Conservation (phyloP, 352 stramenopile species). For the Globisporangium echinulatum region DNA sequence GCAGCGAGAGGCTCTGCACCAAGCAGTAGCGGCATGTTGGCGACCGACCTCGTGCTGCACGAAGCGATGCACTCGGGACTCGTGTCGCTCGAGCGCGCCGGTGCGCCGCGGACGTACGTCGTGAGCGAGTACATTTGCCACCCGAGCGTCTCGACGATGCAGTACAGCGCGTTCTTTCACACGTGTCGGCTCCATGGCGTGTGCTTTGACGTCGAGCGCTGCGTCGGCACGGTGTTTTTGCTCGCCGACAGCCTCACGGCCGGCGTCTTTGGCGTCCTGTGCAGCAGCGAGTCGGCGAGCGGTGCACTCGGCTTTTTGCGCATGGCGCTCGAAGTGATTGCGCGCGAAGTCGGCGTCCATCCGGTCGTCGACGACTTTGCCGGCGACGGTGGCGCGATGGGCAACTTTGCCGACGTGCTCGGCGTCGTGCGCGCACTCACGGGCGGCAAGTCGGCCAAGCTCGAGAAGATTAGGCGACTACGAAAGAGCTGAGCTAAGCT, state of each 20-base stretch:
- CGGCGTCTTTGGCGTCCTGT: slow-evolving; percentile 65
- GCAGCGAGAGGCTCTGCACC: neutral
- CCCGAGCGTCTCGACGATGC: slow-evolving; percentile 70
- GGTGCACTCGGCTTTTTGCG: slow-evolving; percentile 53
- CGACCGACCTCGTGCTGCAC: slow-evolving; percentile 19
- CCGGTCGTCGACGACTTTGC: slow-evolving; percentile 11
- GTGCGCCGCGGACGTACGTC: slow-evolving; percentile 47
- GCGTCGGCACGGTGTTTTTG: slow-evolving; percentile 66
- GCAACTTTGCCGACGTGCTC: slow-evolving; percentile 65
- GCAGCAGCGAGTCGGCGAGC: slow-evolving; percentile 42
- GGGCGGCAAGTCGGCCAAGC: slow-evolving; percentile 30
- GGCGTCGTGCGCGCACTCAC: slow-evolving; percentile 36
- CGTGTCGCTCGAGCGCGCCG: slow-evolving; percentile 11
- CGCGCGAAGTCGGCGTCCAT: slow-evolving; percentile 49
- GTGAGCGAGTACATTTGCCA: slow-evolving; percentile 74
- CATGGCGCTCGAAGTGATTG: slow-evolving; percentile 71
- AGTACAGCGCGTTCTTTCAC: slow-evolving; percentile 84
- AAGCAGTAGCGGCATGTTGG: neutral
- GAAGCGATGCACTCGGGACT: slow-evolving; percentile 20
- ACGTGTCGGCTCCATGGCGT: slow-evolving; percentile 82
- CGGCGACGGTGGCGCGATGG: slow-evolving; percentile 5
- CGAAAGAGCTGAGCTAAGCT: slow-evolving; percentile 10
- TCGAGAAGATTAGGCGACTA: slow-evolving; percentile 33
- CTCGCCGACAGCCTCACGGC: slow-evolving; percentile 76
- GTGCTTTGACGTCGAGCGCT: slow-evolving; percentile 74